Conservation (phyloP, 306 rosid genomes). For the Casuarina glauca region DNA sequence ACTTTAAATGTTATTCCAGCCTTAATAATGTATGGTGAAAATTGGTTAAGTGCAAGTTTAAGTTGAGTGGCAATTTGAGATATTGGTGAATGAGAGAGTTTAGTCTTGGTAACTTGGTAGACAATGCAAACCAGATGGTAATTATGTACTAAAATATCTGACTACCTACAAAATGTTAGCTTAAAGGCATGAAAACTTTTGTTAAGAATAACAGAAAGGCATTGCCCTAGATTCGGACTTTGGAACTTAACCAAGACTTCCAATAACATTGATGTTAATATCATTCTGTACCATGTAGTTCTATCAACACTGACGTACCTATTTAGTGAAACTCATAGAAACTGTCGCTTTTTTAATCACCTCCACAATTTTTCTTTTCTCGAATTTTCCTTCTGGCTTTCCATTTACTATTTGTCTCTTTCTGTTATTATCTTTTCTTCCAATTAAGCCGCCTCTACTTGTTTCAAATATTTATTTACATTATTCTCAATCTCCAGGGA, state of each 20-base stretch:
- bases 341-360: not conserved
- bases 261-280: not conserved
- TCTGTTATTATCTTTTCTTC: not conserved
- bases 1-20: conserved; percentile 1
- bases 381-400: not conserved
- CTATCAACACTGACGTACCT: not conserved
- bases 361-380: too few relatives aligned
- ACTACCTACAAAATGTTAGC: not conserved
- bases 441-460: not conserved
- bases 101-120: not conserved
- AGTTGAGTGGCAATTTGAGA: not conserved
- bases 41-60: not conserved
- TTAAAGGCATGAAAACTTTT: not conserved
- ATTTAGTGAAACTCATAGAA: not conserved
- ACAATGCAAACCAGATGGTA: not conserved
- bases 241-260: not conserved
- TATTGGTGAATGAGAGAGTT: not conserved
- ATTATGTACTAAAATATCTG: not conserved
- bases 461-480: too few relatives aligned
- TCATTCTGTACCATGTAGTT: not conserved
- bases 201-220: not conserved
- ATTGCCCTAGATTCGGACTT: not conserved
- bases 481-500: not conserved
- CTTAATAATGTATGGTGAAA: not conserved
- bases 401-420: not conserved